Conservation (phyloP, 495 filamentous ascomycete species). For the Xylaria curta region DNA sequence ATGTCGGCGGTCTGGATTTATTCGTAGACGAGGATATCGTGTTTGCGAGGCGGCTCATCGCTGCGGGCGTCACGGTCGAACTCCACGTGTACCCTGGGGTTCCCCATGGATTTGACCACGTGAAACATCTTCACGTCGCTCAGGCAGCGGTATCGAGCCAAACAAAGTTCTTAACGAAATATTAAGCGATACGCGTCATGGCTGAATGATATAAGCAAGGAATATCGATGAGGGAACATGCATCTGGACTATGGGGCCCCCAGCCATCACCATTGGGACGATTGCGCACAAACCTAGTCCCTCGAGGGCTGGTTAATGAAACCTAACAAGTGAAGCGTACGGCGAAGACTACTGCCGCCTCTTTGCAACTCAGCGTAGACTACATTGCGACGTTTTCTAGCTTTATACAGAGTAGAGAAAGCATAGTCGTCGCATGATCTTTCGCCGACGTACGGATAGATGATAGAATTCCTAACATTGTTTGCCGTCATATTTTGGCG, state of each 20-base stretch:
- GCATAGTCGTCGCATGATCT: not conserved
- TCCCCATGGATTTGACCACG: conserved; percentile 53
- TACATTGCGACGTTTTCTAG: not conserved
- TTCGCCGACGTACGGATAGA: not conserved
- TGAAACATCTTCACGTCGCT: not conserved
- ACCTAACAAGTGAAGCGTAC: not conserved
- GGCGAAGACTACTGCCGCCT: not conserved
- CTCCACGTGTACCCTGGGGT: conserved; percentile 59
- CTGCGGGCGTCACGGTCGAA: conserved; percentile 50
- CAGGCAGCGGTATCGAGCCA: not conserved
- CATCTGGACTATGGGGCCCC: not conserved
- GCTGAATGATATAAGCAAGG: not conserved
- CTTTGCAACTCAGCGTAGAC: not conserved
- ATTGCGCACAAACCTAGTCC: not conserved
- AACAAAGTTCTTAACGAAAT: conserved; percentile 13
- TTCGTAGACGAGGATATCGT: conserved; percentile 53
- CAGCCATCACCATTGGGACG: not conserved
- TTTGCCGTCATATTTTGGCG: not conserved
- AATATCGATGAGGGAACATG: not conserved
- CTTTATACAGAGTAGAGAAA: not conserved
- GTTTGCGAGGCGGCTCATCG: conserved; percentile 47
- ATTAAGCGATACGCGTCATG: conserved; percentile 1
- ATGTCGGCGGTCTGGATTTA: conserved; percentile 47
- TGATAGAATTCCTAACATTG: not conserved
- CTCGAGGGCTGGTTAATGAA: not conserved